Conservation (phyloP, 2,329 filamentous ascomycete genomes). For the Hyphodiscus sp. region DNA sequence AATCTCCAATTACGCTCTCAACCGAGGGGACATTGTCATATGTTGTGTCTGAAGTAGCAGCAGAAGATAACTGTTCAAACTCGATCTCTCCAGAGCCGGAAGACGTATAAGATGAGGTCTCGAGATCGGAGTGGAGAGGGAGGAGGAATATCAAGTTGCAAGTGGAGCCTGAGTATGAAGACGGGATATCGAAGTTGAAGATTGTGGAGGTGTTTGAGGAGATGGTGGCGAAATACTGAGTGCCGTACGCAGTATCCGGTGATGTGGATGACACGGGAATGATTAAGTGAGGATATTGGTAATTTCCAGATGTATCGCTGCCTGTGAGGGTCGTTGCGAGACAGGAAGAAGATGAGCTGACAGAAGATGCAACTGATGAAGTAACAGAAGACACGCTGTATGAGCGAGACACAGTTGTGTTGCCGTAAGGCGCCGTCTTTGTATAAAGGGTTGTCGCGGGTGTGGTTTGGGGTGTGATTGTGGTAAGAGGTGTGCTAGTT, state of each 20-base stretch:
- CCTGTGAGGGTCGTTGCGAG: slow-evolving; percentile 23
- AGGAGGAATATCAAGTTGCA: slow-evolving; percentile 62
- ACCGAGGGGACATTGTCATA: slow-evolving; percentile 46
- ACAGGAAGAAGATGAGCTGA: slow-evolving; percentile 10
- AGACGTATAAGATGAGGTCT: slow-evolving; percentile 52
- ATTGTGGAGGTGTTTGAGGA: slow-evolving; percentile 48
- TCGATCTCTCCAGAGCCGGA: slow-evolving; percentile 47
- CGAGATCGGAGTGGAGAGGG: slow-evolving; percentile 48
- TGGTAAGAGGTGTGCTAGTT: no score
- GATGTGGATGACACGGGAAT: slow-evolving; percentile 49
- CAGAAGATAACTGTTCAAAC: slow-evolving; percentile 41
- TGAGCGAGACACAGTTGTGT: not conserved
- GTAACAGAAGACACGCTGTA: not conserved
- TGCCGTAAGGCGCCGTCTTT: not conserved
- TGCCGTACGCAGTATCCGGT: slow-evolving; percentile 46
- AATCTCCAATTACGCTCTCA: slow-evolving; percentile 36
- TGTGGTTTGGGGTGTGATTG: not conserved
- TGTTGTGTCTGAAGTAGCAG: slow-evolving; percentile 43
- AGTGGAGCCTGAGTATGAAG: slow-evolving; percentile 45
- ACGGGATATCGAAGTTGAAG: slow-evolving; percentile 64
- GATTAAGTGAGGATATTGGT: slow-evolving; percentile 56
- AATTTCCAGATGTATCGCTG: slow-evolving; percentile 20
- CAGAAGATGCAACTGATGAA: slow-evolving; percentile 1
- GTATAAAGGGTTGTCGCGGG: not conserved
- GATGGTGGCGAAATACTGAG: slow-evolving; percentile 49